Evolutionary conservation across 1,139 yeast genomes (phyloP).

Genomic region (Kodamaea derodonti): DNA sequence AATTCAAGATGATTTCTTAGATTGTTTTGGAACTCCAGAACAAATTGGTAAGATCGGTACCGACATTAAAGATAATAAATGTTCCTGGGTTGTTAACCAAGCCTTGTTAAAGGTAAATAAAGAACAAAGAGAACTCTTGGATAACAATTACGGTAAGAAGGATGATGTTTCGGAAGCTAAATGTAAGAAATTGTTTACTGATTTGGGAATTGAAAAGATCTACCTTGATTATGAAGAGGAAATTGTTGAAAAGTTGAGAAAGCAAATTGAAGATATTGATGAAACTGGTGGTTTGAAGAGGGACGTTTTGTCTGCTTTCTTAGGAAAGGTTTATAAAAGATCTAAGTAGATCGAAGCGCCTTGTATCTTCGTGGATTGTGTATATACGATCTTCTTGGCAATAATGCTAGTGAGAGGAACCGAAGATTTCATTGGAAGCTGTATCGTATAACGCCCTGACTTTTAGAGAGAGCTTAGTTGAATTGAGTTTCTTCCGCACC

Average conservation of each 20-base stretch:
- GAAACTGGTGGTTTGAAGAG: constrained; percentile 90
- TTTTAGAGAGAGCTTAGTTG: too few relatives aligned
- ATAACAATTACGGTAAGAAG: constrained; percentile 86
- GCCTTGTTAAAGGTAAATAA: constrained; percentile 77
- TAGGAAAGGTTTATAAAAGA: constrained; percentile 91
- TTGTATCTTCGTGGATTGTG: too few relatives aligned
- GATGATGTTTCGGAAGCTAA: constrained; percentile 63
- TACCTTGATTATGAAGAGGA: constrained; percentile 83
- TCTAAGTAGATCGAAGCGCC: constrained; percentile 50
- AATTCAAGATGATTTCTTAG: constrained; percentile 95
- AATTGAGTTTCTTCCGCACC: too few relatives aligned
- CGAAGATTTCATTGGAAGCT: too few relatives aligned
- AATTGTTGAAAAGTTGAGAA: constrained; percentile 60
- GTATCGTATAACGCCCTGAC: too few relatives aligned
- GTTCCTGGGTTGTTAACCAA: constrained; percentile 96
- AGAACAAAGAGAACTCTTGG: constrained; percentile 79
- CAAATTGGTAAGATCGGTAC: constrained; percentile 98
- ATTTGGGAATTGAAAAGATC: constrained; percentile 65
- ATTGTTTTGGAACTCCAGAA: constrained; percentile 96
- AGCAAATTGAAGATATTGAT: constrained; percentile 66
- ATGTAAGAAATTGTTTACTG: constrained; percentile 72
- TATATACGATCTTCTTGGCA: too few relatives aligned
- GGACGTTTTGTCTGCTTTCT: constrained; percentile 77
- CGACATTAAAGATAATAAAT: constrained; percentile 96
- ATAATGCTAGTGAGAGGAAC: too few relatives aligned